These are phyloP conservation scores for Lachnellula suecica DNA, from an alignment of 2,329 filamentous ascomycete genomes.

Conservation along the genomic window DNA sequence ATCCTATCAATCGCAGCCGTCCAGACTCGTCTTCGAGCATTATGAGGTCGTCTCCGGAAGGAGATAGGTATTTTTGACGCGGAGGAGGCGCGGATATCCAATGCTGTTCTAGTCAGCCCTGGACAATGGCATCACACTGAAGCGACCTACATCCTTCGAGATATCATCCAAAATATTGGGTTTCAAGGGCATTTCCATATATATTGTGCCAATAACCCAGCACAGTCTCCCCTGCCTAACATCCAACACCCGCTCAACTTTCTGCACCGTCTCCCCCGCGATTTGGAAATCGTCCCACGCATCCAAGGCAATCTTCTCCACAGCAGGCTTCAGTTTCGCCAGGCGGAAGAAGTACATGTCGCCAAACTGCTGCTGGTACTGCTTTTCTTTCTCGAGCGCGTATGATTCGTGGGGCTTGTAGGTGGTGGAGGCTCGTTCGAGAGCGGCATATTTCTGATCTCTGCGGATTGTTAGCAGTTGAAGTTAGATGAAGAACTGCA, in stretches of 20 bases:
- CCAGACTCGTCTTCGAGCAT: conserved; percentile 97
- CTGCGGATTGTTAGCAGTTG: conserved; percentile 12
- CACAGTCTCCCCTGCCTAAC: conserved; percentile 94
- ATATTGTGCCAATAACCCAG: conserved; percentile 93
- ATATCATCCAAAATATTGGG: conserved; percentile 96
- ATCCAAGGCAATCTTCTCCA: conserved; percentile 70
- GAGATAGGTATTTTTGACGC: conserved; percentile 72
- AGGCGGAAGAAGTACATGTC: conserved; percentile 97
- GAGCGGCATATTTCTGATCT: conserved; percentile 26
- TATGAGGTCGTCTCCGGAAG: conserved; percentile 59
- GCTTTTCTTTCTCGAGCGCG: conserved; percentile 64
- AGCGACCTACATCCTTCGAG: conserved; percentile 72
- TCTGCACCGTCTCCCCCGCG: conserved; percentile 70
- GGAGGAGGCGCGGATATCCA: conserved; percentile 84
- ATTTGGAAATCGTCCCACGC: conserved; percentile 80
- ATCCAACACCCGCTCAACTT: conserved; percentile 86
- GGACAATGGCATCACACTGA: not conserved
- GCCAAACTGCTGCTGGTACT: conserved; percentile 93
- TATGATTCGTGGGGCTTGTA: conserved; percentile 81
- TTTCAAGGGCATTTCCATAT: conserved; percentile 96
- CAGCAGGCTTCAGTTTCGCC: conserved; percentile 79
- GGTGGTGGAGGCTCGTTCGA: conserved; percentile 53
- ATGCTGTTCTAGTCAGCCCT: conserved; percentile 51
- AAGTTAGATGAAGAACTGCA: conserved; percentile 3
- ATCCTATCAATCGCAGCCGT: conserved; percentile 75